Conservation (phyloP, 352 stramenopile species). For the Phytopythium litorale region DNA sequence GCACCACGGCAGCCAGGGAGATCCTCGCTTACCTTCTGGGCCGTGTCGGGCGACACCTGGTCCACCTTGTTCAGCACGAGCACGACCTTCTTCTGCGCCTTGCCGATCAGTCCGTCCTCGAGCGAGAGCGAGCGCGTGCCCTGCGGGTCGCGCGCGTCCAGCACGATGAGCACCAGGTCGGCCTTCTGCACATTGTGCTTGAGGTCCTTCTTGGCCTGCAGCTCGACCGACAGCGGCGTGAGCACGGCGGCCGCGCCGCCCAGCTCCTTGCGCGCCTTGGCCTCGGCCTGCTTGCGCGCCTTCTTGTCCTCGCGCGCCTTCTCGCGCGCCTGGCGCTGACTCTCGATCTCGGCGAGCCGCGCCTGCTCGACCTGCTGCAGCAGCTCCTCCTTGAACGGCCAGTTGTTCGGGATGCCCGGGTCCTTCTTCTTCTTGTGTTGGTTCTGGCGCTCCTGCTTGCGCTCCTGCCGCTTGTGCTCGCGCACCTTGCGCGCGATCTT, state of each 20-base stretch:
- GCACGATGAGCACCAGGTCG: slow-evolving; percentile 81
- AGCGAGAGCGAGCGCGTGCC: slow-evolving; percentile 91
- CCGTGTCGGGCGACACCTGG: slow-evolving; percentile 86
- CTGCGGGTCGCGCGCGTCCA: slow-evolving; percentile 98
- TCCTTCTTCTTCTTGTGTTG: slow-evolving; percentile 95
- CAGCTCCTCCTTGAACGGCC: slow-evolving; percentile 97
- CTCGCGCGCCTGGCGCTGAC: slow-evolving; percentile 52
- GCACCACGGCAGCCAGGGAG: not conserved
- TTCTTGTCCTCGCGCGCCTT: slow-evolving; percentile 68
- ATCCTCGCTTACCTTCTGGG: slow-evolving; percentile 60
- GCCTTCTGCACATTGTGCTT: slow-evolving; percentile 65
- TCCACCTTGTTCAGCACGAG: slow-evolving; percentile 99
- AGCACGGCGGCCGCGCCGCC: slow-evolving; percentile 19
- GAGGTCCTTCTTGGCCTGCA: slow-evolving; percentile 77
- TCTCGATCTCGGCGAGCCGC: slow-evolving; percentile 69
- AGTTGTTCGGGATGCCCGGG: slow-evolving; percentile 97
- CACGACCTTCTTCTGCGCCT: slow-evolving; percentile 95
- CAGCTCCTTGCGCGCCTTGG: slow-evolving; percentile 23
- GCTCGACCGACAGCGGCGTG: slow-evolving; percentile 65
- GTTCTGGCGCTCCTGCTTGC: slow-evolving; percentile 89
- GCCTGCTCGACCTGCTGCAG: slow-evolving; percentile 77
- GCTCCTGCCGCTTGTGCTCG: slow-evolving; percentile 94
- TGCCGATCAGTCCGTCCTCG: slow-evolving; percentile 93
- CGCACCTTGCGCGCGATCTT: slow-evolving; percentile 92
- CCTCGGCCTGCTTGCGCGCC: slow-evolving; percentile 45